Conservation (phyloP, 495 filamentous ascomycete species). For the Talaromyces liani region DNA sequence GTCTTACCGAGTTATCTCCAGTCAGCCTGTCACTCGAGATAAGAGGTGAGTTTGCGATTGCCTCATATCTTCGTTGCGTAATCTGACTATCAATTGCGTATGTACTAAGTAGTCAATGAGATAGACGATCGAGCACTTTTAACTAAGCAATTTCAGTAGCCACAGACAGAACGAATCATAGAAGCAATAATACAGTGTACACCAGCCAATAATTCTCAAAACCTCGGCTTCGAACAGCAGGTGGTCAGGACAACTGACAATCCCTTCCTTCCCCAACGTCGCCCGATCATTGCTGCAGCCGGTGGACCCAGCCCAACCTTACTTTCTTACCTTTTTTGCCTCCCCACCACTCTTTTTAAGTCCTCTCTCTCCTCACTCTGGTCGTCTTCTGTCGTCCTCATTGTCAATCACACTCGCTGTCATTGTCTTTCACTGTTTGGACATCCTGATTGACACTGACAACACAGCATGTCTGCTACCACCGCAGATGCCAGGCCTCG, state of each 20-base stretch:
- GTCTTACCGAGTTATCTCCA: background rate
- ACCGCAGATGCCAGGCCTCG: conserved; percentile 27
- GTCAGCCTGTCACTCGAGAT: background rate
- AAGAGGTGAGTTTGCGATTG: background rate
- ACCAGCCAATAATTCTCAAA: background rate
- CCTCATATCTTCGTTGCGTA: background rate
- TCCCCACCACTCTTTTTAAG: background rate
- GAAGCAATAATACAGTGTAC: background rate
- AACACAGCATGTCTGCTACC: conserved; percentile 32
- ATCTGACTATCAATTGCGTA: background rate
- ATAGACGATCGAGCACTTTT: too few species aligned
- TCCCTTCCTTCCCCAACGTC: conserved; percentile 5
- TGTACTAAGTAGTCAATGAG: background rate
- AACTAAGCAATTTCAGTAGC: background rate
- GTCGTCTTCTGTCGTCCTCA: background rate
- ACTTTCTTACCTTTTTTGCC: background rate
- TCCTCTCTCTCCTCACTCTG: background rate
- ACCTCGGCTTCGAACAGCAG: background rate
- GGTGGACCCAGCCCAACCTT: conserved; percentile 2
- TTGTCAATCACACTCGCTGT: background rate
- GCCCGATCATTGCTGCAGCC: background rate
- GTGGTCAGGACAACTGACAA: background rate
- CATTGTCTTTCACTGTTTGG: background rate
- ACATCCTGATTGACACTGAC: background rate
- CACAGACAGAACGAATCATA: background rate